Evolutionary conservation across 345 rosid species (phyloP), one percentile per base, ranked within the genome.

Genomic region (Eucalyptus regnans): DNA sequence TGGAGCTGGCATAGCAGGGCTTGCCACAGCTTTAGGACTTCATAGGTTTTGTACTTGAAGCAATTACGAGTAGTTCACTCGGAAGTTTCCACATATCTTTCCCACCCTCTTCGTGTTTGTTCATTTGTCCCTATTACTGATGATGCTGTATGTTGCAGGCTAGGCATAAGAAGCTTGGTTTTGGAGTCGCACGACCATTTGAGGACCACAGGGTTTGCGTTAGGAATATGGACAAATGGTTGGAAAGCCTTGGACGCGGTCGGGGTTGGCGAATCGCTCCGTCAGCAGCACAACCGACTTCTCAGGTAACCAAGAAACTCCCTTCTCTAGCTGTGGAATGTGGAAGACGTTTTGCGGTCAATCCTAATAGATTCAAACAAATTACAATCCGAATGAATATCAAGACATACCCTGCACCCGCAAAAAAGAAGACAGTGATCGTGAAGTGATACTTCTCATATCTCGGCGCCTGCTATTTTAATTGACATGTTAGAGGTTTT

Each of bases 171-270:
- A 88, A 94, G 95, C 93, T 87, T 93, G 64, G 96, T 95, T 46
- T 90, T 97, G 91, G 98, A 96, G 91, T 93, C 97, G 27, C 93
- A 95, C 7, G 94, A 93, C 8, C 79, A 9, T 17, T 91, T 97
- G 88, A 93, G 97, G 88, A 89, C 76, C 44, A 86, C 93, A 11
- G 97, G 97, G 29, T 96, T 94, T 87, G 95, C 95, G 4, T 62
- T 96, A 8, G 33, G 90, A 2, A 87, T 88, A 25, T 96, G 94
- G 96, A 79, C 91, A 62, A 96, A 95, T 81, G 97, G 95, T 86
- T 96, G 98, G 99, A 95, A 90, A 89, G 97, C 97, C 58, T 90
- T 96, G 90, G 99, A 95, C 87, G 96, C 94, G 58, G 51, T 95
- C n/a, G 96, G 96, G 71, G 86, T 96, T 10, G 94, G 94, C 41